Evolutionary conservation across 2,329 filamentous ascomycete genomes (phyloP).

Genomic region (Dactylellina haptotyla): DNA sequence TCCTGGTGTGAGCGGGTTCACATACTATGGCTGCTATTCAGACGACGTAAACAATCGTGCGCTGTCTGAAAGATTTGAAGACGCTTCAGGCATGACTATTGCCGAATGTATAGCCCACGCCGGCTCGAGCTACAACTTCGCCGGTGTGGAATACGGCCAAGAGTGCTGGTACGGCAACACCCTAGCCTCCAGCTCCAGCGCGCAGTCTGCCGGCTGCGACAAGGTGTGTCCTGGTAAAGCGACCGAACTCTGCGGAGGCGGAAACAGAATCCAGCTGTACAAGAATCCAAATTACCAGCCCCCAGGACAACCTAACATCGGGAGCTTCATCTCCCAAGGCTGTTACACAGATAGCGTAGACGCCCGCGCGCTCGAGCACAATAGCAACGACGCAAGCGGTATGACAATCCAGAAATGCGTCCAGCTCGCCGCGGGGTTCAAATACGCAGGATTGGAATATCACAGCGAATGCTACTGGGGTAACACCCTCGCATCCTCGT

Average conservation of each 20-base stretch:
- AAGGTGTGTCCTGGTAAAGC: constrained; percentile 24
- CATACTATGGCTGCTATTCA: constrained; percentile 30
- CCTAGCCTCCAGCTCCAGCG: constrained; percentile 1
- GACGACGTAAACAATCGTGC: constrained; percentile 6
- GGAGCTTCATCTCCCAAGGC: constrained; percentile 12
- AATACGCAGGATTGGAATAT: constrained; percentile 61
- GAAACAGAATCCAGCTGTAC: constrained; percentile 28
- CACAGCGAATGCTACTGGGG: constrained; percentile 63
- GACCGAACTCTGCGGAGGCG: constrained; percentile 21
- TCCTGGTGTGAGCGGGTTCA: constrained; percentile 6
- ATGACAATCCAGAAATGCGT: constrained; percentile 33
- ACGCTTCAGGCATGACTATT: constrained; percentile 18
- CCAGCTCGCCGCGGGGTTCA: constrained; percentile 58
- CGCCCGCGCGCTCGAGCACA: constrained; percentile 12
- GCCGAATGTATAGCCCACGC: constrained; percentile 2
- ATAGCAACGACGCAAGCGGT: constrained; percentile 4
- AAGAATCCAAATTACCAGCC: constrained; percentile 17
- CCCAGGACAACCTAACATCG: constrained; percentile 11
- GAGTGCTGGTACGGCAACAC: constrained; percentile 63
- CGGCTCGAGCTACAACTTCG: constrained; percentile 59
- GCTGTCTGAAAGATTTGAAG: constrained; percentile 3
- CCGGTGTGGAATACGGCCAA: constrained; percentile 61
- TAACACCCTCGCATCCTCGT: constrained; percentile 53
- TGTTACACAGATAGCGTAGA: constrained; percentile 34
- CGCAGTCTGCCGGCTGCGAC: constrained; percentile 23